Conservation (phyloP, 306 rosid species). For the Rosa chinensis region DNA sequence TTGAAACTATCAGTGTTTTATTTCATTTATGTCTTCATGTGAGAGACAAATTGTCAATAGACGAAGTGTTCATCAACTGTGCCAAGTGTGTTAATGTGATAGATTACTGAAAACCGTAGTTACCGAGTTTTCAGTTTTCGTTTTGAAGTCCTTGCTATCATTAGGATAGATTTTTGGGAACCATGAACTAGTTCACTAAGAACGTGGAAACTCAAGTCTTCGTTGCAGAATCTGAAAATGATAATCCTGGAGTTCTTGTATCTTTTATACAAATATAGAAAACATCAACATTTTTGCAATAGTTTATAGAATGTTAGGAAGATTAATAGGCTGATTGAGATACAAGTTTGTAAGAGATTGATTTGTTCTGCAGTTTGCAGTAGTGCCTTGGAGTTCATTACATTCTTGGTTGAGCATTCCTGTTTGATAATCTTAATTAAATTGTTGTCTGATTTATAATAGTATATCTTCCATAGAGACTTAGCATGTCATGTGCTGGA, state of each 20-base stretch:
- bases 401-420: not conserved
- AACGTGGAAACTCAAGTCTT: not conserved
- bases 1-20: not conserved
- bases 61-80: not conserved
- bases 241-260: not conserved
- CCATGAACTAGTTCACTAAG: not conserved
- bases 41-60: not conserved
- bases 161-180: not conserved
- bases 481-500: not conserved
- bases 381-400: not conserved
- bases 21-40: not conserved
- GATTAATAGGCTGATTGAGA: not conserved
- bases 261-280: not conserved
- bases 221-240: not conserved
- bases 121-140: not conserved
- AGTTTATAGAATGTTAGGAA: no score
- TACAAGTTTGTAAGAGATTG: not conserved
- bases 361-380: constrained; percentile 3
- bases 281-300: not conserved
- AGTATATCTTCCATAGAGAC: not conserved
- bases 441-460: not conserved
- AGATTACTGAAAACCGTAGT: not conserved
- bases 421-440: not conserved
- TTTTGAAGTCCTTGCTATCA: not conserved
- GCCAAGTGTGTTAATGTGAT: not conserved